A percentile compares a stretch with the other conserved stretches of the same genome.
phyloP scores from a whole-genome alignment of 805 yeast species.

The Candida ponderosae region DNA sequence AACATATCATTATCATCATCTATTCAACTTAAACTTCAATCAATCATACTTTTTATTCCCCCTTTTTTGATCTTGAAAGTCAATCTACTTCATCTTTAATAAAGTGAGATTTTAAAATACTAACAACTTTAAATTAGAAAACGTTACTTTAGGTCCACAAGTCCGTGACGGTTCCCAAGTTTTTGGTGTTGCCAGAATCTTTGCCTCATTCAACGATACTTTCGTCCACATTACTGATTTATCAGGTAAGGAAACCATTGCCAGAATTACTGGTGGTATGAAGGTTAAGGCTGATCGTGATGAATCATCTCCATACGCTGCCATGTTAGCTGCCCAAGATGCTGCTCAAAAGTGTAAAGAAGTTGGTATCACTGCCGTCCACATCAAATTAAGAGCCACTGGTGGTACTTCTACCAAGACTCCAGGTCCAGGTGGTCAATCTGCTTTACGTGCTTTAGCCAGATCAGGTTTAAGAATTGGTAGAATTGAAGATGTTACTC shows the following conservation, averaged over 20 bases:
- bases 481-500: slow-evolving; percentile 99
- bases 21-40: too few relatives aligned
- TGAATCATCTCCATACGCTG: slow-evolving; percentile 99
- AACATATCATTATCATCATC: too few relatives aligned
- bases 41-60: too few relatives aligned
- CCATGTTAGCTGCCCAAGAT: slow-evolving; percentile 99
- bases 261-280: slow-evolving; percentile 99
- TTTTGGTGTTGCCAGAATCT: slow-evolving; percentile 99
- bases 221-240: slow-evolving; percentile 99
- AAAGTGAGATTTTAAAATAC: slow-evolving; percentile 5
- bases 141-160: slow-evolving; percentile 72
- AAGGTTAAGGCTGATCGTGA: slow-evolving; percentile 99
- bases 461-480: slow-evolving; percentile 99
- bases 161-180: slow-evolving; percentile 97
- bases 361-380: slow-evolving; percentile 99
- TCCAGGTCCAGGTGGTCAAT: slow-evolving; percentile 99
- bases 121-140: slow-evolving; percentile 28
- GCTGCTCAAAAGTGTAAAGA: slow-evolving; percentile 98
- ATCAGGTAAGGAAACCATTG: slow-evolving; percentile 99
- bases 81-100: neutral
- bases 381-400: slow-evolving; percentile 98
- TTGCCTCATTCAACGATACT: slow-evolving; percentile 99
- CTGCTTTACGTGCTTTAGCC: slow-evolving; percentile 98
- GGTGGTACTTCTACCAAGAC: slow-evolving; percentile 99
- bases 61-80: too few relatives aligned